Percentiles rank a stretch among this genome's conserved stretches.
phyloP scores from a whole-genome alignment of 345 rosid genomes.

The Viola odorata region DNA sequence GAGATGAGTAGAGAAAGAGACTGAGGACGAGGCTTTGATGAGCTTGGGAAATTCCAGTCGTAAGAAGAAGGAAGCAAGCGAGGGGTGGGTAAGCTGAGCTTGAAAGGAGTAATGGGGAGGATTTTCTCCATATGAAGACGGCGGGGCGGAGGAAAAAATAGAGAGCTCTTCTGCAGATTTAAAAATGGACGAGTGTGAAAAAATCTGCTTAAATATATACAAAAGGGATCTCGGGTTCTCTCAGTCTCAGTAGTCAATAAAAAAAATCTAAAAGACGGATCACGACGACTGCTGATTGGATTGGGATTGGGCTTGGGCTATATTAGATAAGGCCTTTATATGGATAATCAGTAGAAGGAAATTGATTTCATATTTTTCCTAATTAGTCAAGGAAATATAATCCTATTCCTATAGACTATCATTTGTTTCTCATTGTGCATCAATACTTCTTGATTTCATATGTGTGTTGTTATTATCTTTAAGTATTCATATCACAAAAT shows the following conservation, averaged over 20 bases:
- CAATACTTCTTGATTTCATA: no score
- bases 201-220: neutral
- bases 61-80: constrained; percentile 18
- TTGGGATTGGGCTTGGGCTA: neutral
- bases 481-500: no score
- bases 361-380: no score
- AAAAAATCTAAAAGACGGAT: neutral
- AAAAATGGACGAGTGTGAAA: neutral
- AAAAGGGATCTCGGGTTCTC: no score
- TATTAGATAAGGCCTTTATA: neutral
- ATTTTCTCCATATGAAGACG: constrained; percentile 25
- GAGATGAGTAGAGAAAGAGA: constrained; percentile 12
- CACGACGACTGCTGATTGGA: neutral
- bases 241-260: neutral
- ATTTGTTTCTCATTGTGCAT: no score
- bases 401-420: no score
- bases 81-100: constrained; percentile 15
- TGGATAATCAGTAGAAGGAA: no score
- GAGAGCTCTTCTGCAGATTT: neutral
- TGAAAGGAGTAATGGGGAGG: constrained; percentile 37
- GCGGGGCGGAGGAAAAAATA: neutral
- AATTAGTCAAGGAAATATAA: no score
- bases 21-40: constrained; percentile 22
- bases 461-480: no score
- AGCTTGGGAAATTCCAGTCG: constrained; percentile 23